Evolutionary conservation across 768 basidiomycete species (phyloP), one percentile per base, ranked within the genome.

Genomic region (Pholiota microspora): DNA sequence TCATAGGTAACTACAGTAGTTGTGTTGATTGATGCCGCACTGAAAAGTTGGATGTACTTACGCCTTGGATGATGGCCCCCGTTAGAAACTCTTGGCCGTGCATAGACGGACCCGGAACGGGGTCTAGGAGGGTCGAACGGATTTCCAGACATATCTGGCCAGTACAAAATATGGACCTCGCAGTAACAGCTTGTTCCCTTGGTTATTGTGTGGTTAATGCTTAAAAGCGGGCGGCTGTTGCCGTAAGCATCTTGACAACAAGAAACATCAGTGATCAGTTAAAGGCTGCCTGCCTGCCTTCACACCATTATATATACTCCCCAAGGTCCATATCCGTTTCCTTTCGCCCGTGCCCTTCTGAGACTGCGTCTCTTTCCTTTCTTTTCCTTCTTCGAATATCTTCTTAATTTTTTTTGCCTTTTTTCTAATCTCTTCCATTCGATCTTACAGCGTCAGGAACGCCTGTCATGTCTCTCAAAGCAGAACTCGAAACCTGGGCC

Each of bases 401-500:
- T 45, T 57, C 53, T 64, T 61, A 59, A 63, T 61, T 49, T 58
- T 62, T 57, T 56, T 58, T 58, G 62, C 52, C 62, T 67, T 62
- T 61, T 60, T 66, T 62, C 58, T 59, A 58, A 55, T 52, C 55
- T 56, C 67, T 59, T 62, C 59, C 59, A 60, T 23, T 58, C 61
- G 59, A 58, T 53, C 56, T 56, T 54, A 61, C 54, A 61, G 71
- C 72, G 73, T 72, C 73, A 50, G 74, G 73, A 67, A 73, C 72
- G 73, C 69, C 69, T 54, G 63, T 48, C 60, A 64, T 83, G 81
- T 85, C 85, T 56, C 77, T 86, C 67, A 86, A 85, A 72, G 83
- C 79, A 57, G 85, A 86, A 77, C 82, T 98, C 38, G 89, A 94
- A 68, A 85, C 79, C 2, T 96, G 94, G 93, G 84, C 85, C 12